These are phyloP conservation scores for Falciphora oryzae DNA, from an alignment of 2,329 filamentous ascomycete genomes.

Conservation along the genomic window DNA sequence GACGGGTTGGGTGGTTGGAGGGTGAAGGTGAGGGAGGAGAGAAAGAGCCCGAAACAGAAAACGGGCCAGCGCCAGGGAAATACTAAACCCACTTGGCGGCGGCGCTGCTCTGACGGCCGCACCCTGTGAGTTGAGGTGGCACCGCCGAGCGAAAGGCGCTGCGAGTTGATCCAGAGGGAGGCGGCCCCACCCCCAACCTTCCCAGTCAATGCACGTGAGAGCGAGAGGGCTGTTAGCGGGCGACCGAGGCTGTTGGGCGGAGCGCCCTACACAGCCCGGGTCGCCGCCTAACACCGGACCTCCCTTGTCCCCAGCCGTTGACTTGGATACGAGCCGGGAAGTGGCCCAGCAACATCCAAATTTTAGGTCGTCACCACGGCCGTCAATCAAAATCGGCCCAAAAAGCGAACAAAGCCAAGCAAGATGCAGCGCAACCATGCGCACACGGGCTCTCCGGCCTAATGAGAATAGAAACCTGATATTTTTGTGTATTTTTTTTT, in stretches of 20 bases:
- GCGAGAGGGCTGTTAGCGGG: neutral
- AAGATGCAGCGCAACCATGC: neutral
- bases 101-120: too few relatives aligned
- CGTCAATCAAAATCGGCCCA: neutral
- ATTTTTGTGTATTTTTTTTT: neutral
- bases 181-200: neutral
- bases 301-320: neutral
- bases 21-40: neutral
- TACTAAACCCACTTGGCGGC: neutral
- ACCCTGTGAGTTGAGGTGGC: neutral
- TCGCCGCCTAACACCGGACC: neutral
- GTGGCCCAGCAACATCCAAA: neutral
- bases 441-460: too few relatives aligned
- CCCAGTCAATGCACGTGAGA: neutral
- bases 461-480: too few relatives aligned
- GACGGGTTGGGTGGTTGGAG: neutral
- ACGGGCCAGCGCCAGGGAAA: neutral
- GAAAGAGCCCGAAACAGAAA: neutral
- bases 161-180: neutral
- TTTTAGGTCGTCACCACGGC: neutral
- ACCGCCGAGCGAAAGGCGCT: neutral
- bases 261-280: neutral
- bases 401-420: neutral
- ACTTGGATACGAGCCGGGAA: neutral
- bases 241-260: neutral